Evolutionary conservation across 257 asterid species (phyloP).

Genomic region (Paulownia fortunei): DNA sequence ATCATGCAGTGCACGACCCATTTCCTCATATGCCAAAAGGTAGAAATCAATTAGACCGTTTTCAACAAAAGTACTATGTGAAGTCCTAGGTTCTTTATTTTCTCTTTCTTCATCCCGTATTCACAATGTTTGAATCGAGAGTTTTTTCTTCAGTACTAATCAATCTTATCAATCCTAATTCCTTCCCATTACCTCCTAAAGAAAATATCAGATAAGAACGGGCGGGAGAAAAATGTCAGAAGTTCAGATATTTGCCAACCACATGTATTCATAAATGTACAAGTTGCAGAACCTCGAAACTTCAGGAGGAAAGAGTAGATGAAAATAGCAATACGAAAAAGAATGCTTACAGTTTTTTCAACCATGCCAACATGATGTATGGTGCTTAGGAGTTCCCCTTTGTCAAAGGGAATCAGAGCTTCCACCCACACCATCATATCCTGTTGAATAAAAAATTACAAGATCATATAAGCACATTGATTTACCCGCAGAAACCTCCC

Average conservation of each 20-base stretch:
- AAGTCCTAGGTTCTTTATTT: not conserved
- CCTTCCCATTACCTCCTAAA: not conserved
- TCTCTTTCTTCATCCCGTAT: not conserved
- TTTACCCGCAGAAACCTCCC: not conserved
- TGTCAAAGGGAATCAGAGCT: conserved; percentile 93
- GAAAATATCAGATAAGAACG: not conserved
- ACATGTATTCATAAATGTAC: not conserved
- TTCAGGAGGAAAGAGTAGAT: not conserved
- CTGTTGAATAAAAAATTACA: conserved; percentile 41
- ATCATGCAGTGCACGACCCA: not conserved
- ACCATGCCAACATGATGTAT: conserved; percentile 95
- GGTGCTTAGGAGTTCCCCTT: conserved; percentile 91
- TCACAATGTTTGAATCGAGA: not conserved
- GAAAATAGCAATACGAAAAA: not conserved
- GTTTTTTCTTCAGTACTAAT: not conserved
- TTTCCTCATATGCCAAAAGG: not conserved
- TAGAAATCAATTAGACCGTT: not conserved
- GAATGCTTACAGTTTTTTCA: conserved; percentile 70
- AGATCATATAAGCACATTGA: conserved; percentile 12
- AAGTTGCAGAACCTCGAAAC: not conserved
- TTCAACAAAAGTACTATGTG: not conserved
- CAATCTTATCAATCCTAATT: not conserved
- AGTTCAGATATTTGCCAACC: not conserved
- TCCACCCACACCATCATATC: conserved; percentile 98
- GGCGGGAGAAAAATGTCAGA: not conserved